Base-by-base conservation (phyloP, 495 filamentous ascomycete species). In the Aspergillus funiculosus region DNA sequence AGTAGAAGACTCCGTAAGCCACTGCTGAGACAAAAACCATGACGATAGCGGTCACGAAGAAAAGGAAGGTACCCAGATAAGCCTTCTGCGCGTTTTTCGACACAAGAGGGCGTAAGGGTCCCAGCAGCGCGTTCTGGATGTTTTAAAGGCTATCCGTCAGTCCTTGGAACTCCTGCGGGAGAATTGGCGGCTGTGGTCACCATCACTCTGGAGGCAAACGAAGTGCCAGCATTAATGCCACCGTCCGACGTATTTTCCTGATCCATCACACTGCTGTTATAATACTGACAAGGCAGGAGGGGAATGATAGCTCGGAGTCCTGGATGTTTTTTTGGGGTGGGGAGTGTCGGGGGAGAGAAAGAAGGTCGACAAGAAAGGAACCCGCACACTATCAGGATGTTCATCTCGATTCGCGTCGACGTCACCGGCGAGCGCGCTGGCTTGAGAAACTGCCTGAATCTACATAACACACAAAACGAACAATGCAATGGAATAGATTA, bases 1-100 rank as follows among this genome's bases (percentile, higher is more conserved):
- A 73, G 70, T 95, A 96, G 61, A 95, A 92, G 6, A 86, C 55
- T 13, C 74, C 67, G 59, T 95, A 95, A 5, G 81, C 82, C 17
- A 82, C 40, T 2, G 74, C 69, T 1, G 88, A 81, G 15, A 87
- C 60, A 14, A 67, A 75, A 21, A 86, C 60, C 29, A 95, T 73
- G 26, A 76, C 53, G 6, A 77, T 21, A 9, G 75, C 77, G 1
- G 82, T 74, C 19, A 68, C 56, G 39, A 78, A 56, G 54, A 89
- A 76, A 19, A 94, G 67, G 8, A 79, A 50, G n/a, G 79, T 79
- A 54, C 77, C 79, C 32, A 95, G 59, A 57, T 94, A 91, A 15
- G 82, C 77, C 54, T 79, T 79, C 41, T 78, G 74, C 6, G 85
- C 83, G 27, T 77, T 65, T 54, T 78, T 82, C 26, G 85, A 90